A percentile compares a stretch with the other conserved stretches of the same genome.
phyloP scores from a whole-genome alignment of 495 filamentous ascomycete species.

The Letharia columbiana region DNA sequence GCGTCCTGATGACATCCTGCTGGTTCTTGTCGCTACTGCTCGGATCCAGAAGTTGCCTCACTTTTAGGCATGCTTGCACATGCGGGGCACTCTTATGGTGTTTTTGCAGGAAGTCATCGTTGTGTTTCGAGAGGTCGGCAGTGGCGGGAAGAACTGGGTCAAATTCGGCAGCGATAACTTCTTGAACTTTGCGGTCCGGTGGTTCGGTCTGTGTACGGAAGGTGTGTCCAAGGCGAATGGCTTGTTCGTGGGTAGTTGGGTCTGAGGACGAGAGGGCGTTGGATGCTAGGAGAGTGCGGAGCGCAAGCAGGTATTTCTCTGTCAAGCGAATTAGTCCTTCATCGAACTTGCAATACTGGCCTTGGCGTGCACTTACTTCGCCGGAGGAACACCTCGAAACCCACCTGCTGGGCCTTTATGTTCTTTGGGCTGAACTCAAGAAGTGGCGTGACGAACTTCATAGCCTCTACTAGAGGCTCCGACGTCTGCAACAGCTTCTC shows the following conservation, averaged over 20 bases:
- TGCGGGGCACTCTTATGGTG: conserved; percentile 57
- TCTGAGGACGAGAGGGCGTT: conserved; percentile 58
- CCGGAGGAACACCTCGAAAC: conserved; percentile 82
- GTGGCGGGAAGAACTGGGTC: conserved; percentile 48
- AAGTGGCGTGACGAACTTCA: conserved; percentile 75
- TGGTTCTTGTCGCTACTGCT: conserved; percentile 49
- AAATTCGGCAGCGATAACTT: conserved; percentile 59
- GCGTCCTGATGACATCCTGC: conserved; percentile 49
- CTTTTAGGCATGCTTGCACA: conserved; percentile 53
- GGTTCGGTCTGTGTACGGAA: conserved; percentile 55
- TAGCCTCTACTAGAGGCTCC: conserved; percentile 74
- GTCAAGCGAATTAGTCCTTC: background rate
- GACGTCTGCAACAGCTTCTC: conserved; percentile 65
- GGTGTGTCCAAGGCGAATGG: conserved; percentile 22
- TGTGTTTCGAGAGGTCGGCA: conserved; percentile 52
- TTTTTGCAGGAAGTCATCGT: conserved; percentile 54
- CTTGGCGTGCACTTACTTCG: conserved; percentile 47
- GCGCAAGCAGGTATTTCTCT: conserved; percentile 78
- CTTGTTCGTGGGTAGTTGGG: conserved; percentile 69
- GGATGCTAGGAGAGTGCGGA: conserved; percentile 75
- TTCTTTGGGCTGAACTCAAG: conserved; percentile 75
- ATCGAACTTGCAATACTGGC: background rate
- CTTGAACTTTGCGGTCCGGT: conserved; percentile 51
- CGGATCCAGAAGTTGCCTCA: conserved; percentile 50
- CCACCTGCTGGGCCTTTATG: conserved; percentile 71